phyloP scores from a whole-genome alignment of 1,284 basidiomycete species.

The Thelephora terrestris region DNA sequence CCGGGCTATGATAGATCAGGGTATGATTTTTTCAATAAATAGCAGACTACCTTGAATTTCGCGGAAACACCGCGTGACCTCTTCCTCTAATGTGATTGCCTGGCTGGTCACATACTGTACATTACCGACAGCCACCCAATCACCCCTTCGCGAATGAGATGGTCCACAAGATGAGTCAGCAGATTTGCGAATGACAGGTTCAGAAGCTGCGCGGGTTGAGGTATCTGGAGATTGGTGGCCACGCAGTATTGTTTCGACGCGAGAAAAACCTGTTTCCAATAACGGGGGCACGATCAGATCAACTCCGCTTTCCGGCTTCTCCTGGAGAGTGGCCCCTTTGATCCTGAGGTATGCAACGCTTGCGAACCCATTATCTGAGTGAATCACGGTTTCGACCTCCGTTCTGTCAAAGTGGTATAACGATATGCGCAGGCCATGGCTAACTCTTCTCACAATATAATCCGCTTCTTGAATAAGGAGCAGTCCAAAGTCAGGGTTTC shows the following conservation, averaged over 20 bases:
- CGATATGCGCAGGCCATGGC: slow-evolving; percentile 5
- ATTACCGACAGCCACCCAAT: slow-evolving; percentile 53
- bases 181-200: neutral
- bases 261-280: slow-evolving; percentile 34
- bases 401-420: slow-evolving; percentile 28
- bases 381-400: slow-evolving; percentile 62
- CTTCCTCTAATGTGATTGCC: slow-evolving; percentile 41
- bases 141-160: slow-evolving; percentile 14
- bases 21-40: neutral
- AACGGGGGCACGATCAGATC: slow-evolving; percentile 35
- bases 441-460: slow-evolving; percentile 51
- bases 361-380: slow-evolving; percentile 67
- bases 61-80: slow-evolving; percentile 53
- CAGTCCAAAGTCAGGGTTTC: slow-evolving; percentile 90
- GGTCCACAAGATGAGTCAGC: neutral
- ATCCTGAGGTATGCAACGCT: slow-evolving; percentile 85
- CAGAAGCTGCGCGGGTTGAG: neutral
- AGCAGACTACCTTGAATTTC: slow-evolving; percentile 38
- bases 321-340: slow-evolving; percentile 50
- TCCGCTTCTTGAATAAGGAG: slow-evolving; percentile 76
- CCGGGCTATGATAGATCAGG: slow-evolving; percentile 28
- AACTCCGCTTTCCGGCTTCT: slow-evolving; percentile 30
- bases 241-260: slow-evolving; percentile 11
- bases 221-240: neutral
- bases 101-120: slow-evolving; percentile 26